Conservation (phyloP, 805 yeast species). For the Cyberlindnera maclurae region DNA sequence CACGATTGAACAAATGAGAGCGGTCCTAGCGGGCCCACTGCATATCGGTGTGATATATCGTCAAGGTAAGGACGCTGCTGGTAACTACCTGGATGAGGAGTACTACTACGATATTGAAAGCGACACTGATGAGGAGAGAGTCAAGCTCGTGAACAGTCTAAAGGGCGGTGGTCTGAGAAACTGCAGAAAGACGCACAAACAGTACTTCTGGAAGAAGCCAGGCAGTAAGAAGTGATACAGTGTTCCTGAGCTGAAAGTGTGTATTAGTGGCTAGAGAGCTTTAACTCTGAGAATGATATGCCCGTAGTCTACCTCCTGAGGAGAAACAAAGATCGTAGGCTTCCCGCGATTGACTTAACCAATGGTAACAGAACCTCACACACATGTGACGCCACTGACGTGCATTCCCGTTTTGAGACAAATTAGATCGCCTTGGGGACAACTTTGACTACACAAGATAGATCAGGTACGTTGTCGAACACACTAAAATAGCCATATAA, state of each 20-base stretch:
- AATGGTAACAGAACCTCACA: no score
- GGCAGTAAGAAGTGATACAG: slow-evolving; percentile 5
- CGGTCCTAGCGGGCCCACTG: slow-evolving; percentile 34
- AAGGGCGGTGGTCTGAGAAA: slow-evolving; percentile 81
- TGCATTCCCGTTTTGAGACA: no score
- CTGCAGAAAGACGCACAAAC: slow-evolving; percentile 92
- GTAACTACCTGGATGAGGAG: slow-evolving; percentile 88
- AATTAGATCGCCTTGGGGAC: no score
- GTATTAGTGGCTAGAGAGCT: no score
- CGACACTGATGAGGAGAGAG: slow-evolving; percentile 68
- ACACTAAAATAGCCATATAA: no score
- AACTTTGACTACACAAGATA: no score
- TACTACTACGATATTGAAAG: slow-evolving; percentile 84
- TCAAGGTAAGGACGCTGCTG: slow-evolving; percentile 93
- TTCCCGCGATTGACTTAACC: no score
- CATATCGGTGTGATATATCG: slow-evolving; percentile 88
- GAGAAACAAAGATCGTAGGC: no score
- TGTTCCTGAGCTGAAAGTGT: neutral
- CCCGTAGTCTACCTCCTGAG: no score
- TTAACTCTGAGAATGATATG: no score
- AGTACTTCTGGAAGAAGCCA: slow-evolving; percentile 43
- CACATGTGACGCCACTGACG: no score
- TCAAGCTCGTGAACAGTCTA: slow-evolving; percentile 59
- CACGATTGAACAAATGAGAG: slow-evolving; percentile 37
- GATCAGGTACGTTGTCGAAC: no score